Evolutionary conservation across 192 early-diverging fungal genomes (phyloP), one percentile per base, ranked within the genome.

Genomic region (Coemansia asiatica): DNA sequence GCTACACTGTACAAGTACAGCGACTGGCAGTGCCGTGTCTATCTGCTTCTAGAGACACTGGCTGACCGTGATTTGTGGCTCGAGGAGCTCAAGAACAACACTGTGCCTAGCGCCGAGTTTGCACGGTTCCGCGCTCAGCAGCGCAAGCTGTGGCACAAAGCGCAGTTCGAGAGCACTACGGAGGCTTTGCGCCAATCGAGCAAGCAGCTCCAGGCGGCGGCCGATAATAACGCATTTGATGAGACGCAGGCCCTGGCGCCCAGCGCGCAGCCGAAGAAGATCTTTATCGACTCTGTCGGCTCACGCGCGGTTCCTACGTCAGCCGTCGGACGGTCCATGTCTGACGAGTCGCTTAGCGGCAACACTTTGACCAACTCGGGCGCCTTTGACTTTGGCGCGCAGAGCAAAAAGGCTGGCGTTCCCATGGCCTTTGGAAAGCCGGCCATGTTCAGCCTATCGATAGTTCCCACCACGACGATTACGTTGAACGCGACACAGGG

Each of bases 1-100:
- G 72, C 69, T 15, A 68, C 63, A 16, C 66, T 81, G 38, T 40
- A 51, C 56, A 67, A 64, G 68, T 76, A 56, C 53, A 65, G 63
- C 49, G 72, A 81, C 57, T 82, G 79, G 79, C 79, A 76, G 55
- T 82, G 79, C 68, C 79, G 79, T 38, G 79, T 82, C 21, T 82
- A 82, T 49, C n/a, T 82, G 5, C 58, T 82, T 18, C 61, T 82
- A 19, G 79, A 76, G 16, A 67, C 74, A 16, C 62, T 82, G 23
- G 44, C 58, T 4, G 74, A 76, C 61, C 70, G 79, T 48, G 74
- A 76, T 27, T 31, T 59, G 29, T 82, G 79, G 79, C 71, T 82
- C 35, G 38, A 60, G 29, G 74, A 76, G 68, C 70, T 82, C 31
- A 60, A 27, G 4, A n/a, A 35, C 2, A 55, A 57, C 2, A 60